phyloP scores from a whole-genome alignment of 2,329 filamentous ascomycete species.

The Dendrostoma leiphaemia region DNA sequence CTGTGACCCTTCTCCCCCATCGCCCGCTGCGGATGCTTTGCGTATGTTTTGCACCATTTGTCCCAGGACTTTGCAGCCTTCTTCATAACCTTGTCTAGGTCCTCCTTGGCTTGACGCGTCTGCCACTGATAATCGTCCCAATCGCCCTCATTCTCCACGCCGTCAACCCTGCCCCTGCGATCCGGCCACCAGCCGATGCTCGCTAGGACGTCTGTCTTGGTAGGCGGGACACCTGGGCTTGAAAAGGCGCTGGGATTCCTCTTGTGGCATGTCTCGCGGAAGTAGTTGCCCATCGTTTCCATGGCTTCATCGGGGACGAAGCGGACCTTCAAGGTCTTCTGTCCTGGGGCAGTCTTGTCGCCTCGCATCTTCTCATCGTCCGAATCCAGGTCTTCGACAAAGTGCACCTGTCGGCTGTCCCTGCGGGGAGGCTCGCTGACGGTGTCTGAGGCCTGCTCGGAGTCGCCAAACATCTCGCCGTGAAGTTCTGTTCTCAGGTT shows the following conservation, averaged over 20 bases:
- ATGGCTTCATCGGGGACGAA: constrained; percentile 7
- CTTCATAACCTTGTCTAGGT: constrained; percentile 7
- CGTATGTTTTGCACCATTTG: constrained; percentile 5
- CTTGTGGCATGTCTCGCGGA: constrained; percentile 11
- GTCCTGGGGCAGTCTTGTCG: not conserved
- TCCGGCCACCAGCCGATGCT: constrained; percentile 9
- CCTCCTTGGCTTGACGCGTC: constrained; percentile 11
- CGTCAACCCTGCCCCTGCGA: not conserved
- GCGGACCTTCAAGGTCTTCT: not conserved
- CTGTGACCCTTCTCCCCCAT: constrained; percentile 8
- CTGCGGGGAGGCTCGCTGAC: not conserved
- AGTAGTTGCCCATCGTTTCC: constrained; percentile 10
- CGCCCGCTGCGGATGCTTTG: constrained; percentile 4
- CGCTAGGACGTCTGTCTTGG: constrained; percentile 7
- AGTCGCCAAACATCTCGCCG: not conserved
- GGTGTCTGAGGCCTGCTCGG: not conserved
- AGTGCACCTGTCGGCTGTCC: constrained; percentile 1
- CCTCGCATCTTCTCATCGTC: constrained; percentile 1
- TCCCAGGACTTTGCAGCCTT: constrained; percentile 10
- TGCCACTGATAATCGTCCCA: constrained; percentile 12
- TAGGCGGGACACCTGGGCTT: constrained; percentile 1
- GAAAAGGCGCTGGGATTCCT: constrained; percentile 5
- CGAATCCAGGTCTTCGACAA: not conserved
- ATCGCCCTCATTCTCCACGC: not conserved
- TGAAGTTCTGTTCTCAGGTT: not conserved